Evolutionary conservation across 768 basidiomycete species (phyloP), one percentile per base, ranked within the genome.

Genomic region (Mycena haematopus): DNA sequence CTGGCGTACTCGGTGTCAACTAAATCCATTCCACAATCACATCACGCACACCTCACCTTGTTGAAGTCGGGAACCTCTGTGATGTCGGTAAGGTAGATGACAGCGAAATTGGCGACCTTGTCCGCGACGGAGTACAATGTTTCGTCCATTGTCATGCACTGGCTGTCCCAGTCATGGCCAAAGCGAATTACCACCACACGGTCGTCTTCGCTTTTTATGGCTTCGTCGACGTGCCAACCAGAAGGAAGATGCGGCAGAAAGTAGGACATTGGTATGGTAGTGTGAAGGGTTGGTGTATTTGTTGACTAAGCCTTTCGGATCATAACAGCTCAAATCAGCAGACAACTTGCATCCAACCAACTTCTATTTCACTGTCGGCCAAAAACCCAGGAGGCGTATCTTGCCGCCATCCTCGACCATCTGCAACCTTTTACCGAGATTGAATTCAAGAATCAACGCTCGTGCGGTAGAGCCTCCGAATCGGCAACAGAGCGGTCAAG

Each of bases 61-160:
- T 96, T 99, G 79, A 99, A 99, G 74, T 99, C 97, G 2, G 97
- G 96, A 0, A 99, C 96, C 63, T 95, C 89, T 0, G 94, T 97
- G 71, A 97, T 98, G 74, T 99, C 96, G 22, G 89, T 87, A 14
- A 97, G 81, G 72, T 98, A 99, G 67, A 99, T 94, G 69, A 99
- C 95, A 9, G 96, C 95, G 76, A 96, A 98, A 79, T 99, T 99
- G 80, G 98, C 95, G 6, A 99, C 95, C 75, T 94, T 96, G 78
- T 98, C 97, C 0, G 92, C 91, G 45, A 97, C 91, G 1, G 86
- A 82, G 75, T 95, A 92, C 11, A 98, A 86, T 1, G 95, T 96
- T 76, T 99, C 96, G 79, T 99, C 97, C 95, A 99, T 97, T 19
- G 89, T 91, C 97, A 99, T 98, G 78, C 97, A 99, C 67, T 97